These are phyloP conservation scores for Sequoia sempervirens DNA, from an alignment of 75 land plant genomes.

Conservation along the genomic window DNA sequence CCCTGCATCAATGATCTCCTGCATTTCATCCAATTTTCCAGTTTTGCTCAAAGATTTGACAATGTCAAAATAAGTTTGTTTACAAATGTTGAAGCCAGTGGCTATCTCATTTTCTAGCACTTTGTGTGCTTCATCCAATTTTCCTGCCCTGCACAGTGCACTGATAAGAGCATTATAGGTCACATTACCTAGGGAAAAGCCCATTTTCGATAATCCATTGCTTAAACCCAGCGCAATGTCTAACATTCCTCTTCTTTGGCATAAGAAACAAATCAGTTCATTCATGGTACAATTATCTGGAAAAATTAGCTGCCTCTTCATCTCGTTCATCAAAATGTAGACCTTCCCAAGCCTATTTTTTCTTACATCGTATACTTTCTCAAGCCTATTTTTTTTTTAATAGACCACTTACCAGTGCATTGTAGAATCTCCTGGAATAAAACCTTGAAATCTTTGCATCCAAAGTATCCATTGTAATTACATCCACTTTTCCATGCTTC, in stretches of 20 bases:
- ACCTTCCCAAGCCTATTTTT: slow-evolving; percentile 14
- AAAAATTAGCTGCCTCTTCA: slow-evolving; percentile 30
- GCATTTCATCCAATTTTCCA: slow-evolving; percentile 48
- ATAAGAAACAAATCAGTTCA: slow-evolving; percentile 41
- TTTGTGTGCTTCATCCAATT: slow-evolving; percentile 30
- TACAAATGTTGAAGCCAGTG: slow-evolving; percentile 37
- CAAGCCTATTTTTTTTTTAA: slow-evolving; percentile 28
- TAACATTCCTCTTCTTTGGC: slow-evolving; percentile 46
- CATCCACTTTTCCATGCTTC: slow-evolving; percentile 13
- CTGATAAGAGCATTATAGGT: slow-evolving; percentile 43
- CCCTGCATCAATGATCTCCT: slow-evolving; percentile 25
- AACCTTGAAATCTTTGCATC: slow-evolving; percentile 20
- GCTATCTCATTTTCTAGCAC: slow-evolving; percentile 29
- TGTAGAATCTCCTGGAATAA: slow-evolving; percentile 37
- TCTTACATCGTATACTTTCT: slow-evolving; percentile 8
- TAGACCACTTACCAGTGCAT: slow-evolving; percentile 30
- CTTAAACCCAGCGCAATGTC: slow-evolving; percentile 43
- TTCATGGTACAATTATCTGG: slow-evolving; percentile 48
- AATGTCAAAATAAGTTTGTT: slow-evolving; percentile 25
- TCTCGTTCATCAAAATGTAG: slow-evolving; percentile 39
- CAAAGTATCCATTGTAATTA: slow-evolving; percentile 34
- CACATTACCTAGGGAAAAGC: slow-evolving; percentile 23
- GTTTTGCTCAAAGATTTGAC: slow-evolving; percentile 26
- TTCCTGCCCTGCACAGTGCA: slow-evolving; percentile 38
- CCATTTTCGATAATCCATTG: slow-evolving; percentile 35